Evolutionary conservation across 139 green algal species (phyloP), one percentile per base, ranked within the genome.

Genomic region (Coelastrella sp.): DNA sequence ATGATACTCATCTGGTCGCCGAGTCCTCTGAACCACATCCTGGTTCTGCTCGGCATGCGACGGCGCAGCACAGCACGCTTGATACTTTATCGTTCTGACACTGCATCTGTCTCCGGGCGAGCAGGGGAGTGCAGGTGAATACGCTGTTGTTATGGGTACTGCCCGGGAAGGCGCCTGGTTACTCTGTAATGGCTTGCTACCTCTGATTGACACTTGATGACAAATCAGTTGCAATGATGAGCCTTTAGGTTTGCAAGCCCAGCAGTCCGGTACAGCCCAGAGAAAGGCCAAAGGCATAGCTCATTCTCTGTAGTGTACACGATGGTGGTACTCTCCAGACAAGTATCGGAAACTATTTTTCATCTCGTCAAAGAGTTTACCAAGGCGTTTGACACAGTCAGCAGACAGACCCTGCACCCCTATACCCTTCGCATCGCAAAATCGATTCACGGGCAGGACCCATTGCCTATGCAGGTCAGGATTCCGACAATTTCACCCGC

Each of bases 221-320:
- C n/a, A n/a, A n/a, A n/a, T n/a, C n/a, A n/a, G n/a, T n/a, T n/a
- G n/a, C n/a, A n/a, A n/a, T n/a, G n/a, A n/a, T n/a, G n/a, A n/a
- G n/a, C n/a, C n/a, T n/a, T 21, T 77, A 27, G 3, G 5, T 23
- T 45, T 59, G 5, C 27, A 48, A 8, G 21, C 21, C 71, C 71
- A 79, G 11, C 25, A 8, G n/a, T 79, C n/a, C 3, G 71, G 71
- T 37, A 79, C 71, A 23, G 71, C 71, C 71, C 71, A 79, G 41
- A 63, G 32, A 57, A 79, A 79, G 23, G 71, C 41, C 7, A 79
- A 37, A 3, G 41, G 40, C 71, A 79, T 79, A 4, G 7, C 53
- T n/a, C 53, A 19, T 15, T 23, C 13, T 57, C 48, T 57, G 13
- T 11, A 23, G 13, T 11, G 2, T 0, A 57, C 48, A 57, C 48